Percentiles rank a stretch among this genome's conserved stretches.
phyloP scores from a whole-genome alignment of 805 yeast genomes.

The Jamesozyma rosinii region DNA sequence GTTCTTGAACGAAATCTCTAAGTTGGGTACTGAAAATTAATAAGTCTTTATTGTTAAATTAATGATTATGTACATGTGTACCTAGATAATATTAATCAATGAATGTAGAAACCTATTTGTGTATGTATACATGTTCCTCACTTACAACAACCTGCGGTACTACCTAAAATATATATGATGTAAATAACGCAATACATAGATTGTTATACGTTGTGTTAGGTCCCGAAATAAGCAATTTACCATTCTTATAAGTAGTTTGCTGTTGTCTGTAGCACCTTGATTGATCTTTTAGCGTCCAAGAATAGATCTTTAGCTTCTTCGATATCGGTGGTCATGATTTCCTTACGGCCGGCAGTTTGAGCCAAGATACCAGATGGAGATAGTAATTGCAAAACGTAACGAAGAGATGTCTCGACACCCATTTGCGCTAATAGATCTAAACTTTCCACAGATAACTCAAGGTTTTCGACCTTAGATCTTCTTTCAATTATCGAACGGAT shows the following conservation, averaged over 20 bases:
- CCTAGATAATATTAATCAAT: too few relatives aligned
- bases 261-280: constrained; percentile 45
- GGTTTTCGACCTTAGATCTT: constrained; percentile 69
- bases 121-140: neutral
- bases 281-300: constrained; percentile 77
- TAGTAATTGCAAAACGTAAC: constrained; percentile 85
- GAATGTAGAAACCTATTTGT: neutral
- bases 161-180: too few relatives aligned
- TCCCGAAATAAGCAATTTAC: neutral
- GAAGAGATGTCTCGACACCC: constrained; percentile 71
- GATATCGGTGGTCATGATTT: constrained; percentile 59
- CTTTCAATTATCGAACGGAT: constrained; percentile 72
- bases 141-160: too few relatives aligned
- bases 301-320: constrained; percentile 78
- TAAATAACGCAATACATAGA: too few relatives aligned
- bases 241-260: constrained; percentile 29
- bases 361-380: constrained; percentile 86
- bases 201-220: neutral
- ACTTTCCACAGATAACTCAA: constrained; percentile 59
- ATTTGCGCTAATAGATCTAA: constrained; percentile 61
- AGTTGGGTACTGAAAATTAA: constrained; percentile 33
- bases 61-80: neutral
- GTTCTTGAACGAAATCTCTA: constrained; percentile 57
- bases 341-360: constrained; percentile 59
- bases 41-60: neutral